Evolutionary conservation across 768 basidiomycete species (phyloP).

Genomic region (Agaricus subrufescens): DNA sequence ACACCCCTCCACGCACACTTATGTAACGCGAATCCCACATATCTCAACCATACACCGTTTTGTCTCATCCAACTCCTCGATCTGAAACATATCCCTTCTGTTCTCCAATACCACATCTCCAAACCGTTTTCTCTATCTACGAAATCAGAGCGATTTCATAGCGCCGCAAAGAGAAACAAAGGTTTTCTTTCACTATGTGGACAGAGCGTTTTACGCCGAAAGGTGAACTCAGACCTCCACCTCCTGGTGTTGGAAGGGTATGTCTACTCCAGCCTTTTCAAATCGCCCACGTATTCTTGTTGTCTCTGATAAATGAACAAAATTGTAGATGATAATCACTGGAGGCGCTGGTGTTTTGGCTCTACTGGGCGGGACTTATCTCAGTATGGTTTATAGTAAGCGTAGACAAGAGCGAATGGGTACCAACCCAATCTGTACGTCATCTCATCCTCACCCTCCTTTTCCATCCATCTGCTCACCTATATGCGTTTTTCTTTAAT

Average conservation of each 20-base stretch:
- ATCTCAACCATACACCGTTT: no score
- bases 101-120: no score
- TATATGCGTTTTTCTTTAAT: background rate
- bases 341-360: conserved; percentile 23
- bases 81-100: no score
- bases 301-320: background rate
- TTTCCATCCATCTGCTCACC: no score
- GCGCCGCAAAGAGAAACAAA: no score
- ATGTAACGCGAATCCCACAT: no score
- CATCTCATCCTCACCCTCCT: background rate
- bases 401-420: conserved; percentile 21
- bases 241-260: conserved; percentile 14
- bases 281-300: no score
- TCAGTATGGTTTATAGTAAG: conserved; percentile 22
- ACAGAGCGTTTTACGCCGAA: conserved; percentile 2
- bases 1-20: no score
- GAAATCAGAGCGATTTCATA: no score
- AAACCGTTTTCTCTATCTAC: no score
- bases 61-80: no score
- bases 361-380: conserved; percentile 24
- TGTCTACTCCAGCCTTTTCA: background rate
- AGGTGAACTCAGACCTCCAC: background rate
- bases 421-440: conserved; percentile 26
- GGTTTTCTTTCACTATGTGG: background rate
- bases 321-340: conserved; percentile 22